Percentiles rank a stretch among this genome's conserved stretches.
phyloP scores from a whole-genome alignment of 352 stramenopile genomes.

The Phytophthora vignae region DNA sequence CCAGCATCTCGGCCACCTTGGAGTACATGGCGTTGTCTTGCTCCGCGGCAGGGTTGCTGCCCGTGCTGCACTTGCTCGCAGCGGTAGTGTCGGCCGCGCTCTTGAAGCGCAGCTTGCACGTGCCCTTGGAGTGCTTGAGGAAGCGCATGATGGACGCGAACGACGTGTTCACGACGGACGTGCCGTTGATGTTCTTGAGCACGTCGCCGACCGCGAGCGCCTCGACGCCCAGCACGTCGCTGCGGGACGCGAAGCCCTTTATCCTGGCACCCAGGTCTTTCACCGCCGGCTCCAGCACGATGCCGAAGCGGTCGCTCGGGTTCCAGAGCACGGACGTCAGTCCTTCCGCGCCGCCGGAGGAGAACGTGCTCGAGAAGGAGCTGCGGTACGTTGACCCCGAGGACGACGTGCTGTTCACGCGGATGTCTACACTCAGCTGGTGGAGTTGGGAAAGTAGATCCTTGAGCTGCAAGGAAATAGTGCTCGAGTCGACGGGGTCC shows the following conservation, averaged over 20 bases:
- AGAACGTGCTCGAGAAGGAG: constrained; percentile 77
- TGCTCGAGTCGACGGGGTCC: constrained; percentile 56
- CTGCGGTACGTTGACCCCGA: constrained; percentile 70
- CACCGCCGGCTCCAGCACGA: constrained; percentile 58
- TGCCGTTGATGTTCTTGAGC: constrained; percentile 82
- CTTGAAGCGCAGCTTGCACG: constrained; percentile 80
- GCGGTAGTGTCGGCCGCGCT: constrained; percentile 9
- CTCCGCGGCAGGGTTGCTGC: constrained; percentile 46
- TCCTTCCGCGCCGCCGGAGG: constrained; percentile 29
- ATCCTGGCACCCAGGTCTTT: constrained; percentile 68
- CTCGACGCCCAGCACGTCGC: constrained; percentile 77
- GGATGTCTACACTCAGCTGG: constrained; percentile 75
- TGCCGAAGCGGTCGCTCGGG: constrained; percentile 75
- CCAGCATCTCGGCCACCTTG: constrained; percentile 76
- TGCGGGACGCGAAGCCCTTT: constrained; percentile 70
- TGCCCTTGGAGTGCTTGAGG: constrained; percentile 80
- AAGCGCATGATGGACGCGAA: constrained; percentile 79
- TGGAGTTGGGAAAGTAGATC: constrained; percentile 78
- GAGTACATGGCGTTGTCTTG: constrained; percentile 59
- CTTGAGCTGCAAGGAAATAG: constrained; percentile 73
- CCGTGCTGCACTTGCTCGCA: constrained; percentile 36
- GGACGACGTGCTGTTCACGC: constrained; percentile 56
- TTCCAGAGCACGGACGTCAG: constrained; percentile 78
- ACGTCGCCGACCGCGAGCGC: constrained; percentile 63
- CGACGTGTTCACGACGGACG: constrained; percentile 56